Conservation (phyloP, 371 early-diverging fungal genomes). For the Syncephalis fuscata region DNA sequence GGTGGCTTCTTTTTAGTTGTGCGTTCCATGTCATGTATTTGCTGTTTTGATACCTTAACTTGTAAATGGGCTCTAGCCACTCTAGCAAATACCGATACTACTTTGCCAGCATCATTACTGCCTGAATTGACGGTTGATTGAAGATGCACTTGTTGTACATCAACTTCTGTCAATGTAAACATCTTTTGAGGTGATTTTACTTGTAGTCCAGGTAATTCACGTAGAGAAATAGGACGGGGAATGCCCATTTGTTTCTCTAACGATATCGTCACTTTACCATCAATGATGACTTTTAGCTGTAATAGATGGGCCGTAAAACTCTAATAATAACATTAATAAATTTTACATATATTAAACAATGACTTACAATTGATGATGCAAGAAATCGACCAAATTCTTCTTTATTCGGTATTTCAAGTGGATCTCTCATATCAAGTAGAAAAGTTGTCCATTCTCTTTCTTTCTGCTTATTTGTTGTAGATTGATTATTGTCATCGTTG, state of each 20-base stretch:
- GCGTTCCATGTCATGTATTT: slow-evolving; percentile 68
- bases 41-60: slow-evolving; percentile 30
- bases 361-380: slow-evolving; percentile 49
- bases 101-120: slow-evolving; percentile 3
- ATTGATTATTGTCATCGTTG: slow-evolving; percentile 5
- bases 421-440: slow-evolving; percentile 56
- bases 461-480: slow-evolving; percentile 10
- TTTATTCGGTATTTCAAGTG: slow-evolving; percentile 39
- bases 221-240: too few species aligned
- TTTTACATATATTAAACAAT: too few species aligned
- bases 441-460: slow-evolving; percentile 51
- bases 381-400: slow-evolving; percentile 64
- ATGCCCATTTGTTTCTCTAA: too few species aligned
- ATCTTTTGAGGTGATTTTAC: too few species aligned
- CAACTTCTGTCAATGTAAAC: too few species aligned
- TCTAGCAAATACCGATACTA: slow-evolving; percentile 46
- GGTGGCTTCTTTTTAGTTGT: slow-evolving; percentile 84
- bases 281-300: too few species aligned
- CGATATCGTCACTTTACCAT: too few species aligned
- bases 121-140: too few species aligned
- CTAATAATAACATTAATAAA: too few species aligned
- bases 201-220: too few species aligned
- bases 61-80: slow-evolving; percentile 43
- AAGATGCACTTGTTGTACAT: too few species aligned
- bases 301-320: too few species aligned